These are phyloP conservation scores for Rhexocercosporidium sp. DNA, from an alignment of 2,329 filamentous ascomycete genomes.

Conservation along the genomic window DNA sequence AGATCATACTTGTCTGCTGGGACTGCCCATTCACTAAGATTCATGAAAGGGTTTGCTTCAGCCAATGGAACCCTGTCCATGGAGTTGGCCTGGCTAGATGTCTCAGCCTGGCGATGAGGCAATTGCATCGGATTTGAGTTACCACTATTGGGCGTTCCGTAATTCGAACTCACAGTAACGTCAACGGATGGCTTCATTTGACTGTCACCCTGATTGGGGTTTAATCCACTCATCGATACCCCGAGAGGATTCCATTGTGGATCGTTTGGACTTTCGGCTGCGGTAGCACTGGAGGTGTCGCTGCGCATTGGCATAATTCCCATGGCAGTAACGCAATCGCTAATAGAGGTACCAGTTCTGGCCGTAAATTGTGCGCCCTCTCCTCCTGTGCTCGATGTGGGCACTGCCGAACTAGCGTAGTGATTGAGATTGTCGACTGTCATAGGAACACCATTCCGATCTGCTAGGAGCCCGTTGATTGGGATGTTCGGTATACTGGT, in stretches of 20 bases:
- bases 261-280: slow-evolving; percentile 9
- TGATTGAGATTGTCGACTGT: slow-evolving; percentile 27
- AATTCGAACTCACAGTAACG: neutral
- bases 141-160: neutral
- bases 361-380: neutral
- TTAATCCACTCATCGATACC: neutral
- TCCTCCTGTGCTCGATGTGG: neutral
- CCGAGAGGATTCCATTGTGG: neutral
- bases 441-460: slow-evolving; percentile 27
- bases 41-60: slow-evolving; percentile 6
- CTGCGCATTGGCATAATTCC: neutral
- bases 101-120: slow-evolving; percentile 18
- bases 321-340: neutral
- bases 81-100: neutral
- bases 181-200: neutral
- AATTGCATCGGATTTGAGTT: slow-evolving; percentile 16
- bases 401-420: neutral
- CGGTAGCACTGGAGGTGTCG: slow-evolving; percentile 4
- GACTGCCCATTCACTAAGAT: neutral
- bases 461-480: slow-evolving; percentile 27
- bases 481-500: slow-evolving; percentile 20
- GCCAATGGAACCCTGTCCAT: neutral
- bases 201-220: neutral
- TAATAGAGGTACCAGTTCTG: neutral
- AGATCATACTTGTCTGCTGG: neutral